These are phyloP conservation scores for Metschnikowia peoriensis DNA, from an alignment of 805 yeast species.

Conservation along the genomic window DNA sequence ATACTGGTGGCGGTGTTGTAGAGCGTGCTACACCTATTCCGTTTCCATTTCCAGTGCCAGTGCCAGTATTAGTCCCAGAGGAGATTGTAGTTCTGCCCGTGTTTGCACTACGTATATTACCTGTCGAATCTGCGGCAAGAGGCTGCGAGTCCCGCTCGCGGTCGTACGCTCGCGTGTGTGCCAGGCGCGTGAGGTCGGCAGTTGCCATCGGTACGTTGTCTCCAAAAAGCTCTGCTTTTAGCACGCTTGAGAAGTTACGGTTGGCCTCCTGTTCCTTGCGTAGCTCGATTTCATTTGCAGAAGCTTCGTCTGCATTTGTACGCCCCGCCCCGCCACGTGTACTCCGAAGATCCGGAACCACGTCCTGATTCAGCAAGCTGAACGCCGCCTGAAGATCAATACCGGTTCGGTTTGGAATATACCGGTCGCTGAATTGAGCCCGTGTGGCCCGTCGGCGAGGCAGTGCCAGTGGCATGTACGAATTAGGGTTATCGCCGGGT, in stretches of 20 bases:
- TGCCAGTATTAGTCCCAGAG: not conserved
- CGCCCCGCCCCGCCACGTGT: slow-evolving; percentile 19
- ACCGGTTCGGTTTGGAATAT: slow-evolving; percentile 84
- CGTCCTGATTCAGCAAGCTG: slow-evolving; percentile 48
- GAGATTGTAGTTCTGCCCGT: slow-evolving; percentile 6
- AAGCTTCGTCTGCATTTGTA: slow-evolving; percentile 13
- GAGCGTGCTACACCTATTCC: slow-evolving; percentile 6
- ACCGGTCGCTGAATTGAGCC: slow-evolving; percentile 73
- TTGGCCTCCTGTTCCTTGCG: slow-evolving; percentile 80
- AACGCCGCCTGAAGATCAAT: slow-evolving; percentile 86
- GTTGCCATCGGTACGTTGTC: slow-evolving; percentile 65
- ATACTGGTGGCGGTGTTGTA: slow-evolving; percentile 25
- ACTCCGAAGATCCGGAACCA: slow-evolving; percentile 34
- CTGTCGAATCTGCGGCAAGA: slow-evolving; percentile 6
- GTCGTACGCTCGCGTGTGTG: slow-evolving; percentile 4
- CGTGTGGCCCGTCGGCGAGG: slow-evolving; percentile 48
- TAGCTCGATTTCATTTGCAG: slow-evolving; percentile 62
- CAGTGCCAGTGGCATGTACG: slow-evolving; percentile 37
- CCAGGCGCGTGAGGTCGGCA: slow-evolving; percentile 25
- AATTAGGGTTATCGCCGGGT: slow-evolving; percentile 24
- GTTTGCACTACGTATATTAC: slow-evolving; percentile 8
- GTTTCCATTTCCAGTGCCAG: not conserved
- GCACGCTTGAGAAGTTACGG: slow-evolving; percentile 77
- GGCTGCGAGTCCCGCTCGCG: slow-evolving; percentile 1
- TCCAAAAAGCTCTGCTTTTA: slow-evolving; percentile 90